These are phyloP conservation scores for Sugiyamaella paludigena DNA, from an alignment of 1,139 yeast genomes.

Conservation along the genomic window DNA sequence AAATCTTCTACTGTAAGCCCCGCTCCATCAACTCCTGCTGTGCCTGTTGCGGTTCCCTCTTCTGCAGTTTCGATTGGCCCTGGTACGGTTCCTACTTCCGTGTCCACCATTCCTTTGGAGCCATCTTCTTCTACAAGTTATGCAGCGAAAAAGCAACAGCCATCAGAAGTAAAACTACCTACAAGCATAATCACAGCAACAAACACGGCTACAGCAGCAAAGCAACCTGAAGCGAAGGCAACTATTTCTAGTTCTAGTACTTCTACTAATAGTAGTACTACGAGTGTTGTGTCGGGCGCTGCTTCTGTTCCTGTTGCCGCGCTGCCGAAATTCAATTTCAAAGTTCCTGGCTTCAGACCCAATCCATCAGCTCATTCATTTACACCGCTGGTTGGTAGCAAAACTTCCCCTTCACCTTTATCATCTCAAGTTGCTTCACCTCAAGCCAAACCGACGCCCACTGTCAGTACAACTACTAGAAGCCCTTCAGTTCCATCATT, in stretches of 20 bases:
- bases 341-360: conserved; percentile 60
- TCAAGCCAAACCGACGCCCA: conserved; percentile 11
- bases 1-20: conserved; percentile 4
- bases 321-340: conserved; percentile 51
- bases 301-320: conserved; percentile 12
- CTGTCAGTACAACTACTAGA: conserved; percentile 13
- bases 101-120: no score
- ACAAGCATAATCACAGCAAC: no score
- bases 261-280: no score
- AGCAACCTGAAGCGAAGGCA: no score
- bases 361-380: conserved; percentile 72
- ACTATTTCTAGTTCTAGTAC: no score
- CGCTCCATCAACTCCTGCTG: neutral
- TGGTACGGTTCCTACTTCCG: neutral
- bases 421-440: conserved; percentile 14
- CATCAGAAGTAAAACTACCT: no score
- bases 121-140: no score
- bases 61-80: neutral
- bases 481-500: conserved; percentile 30
- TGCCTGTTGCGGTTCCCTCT: conserved; percentile 11
- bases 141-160: no score
- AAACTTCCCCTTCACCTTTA: conserved; percentile 20
- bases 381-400: conserved; percentile 46
- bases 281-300: neutral
- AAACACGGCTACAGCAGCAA: no score